Base-by-base conservation (phyloP, 1,284 basidiomycete species). In the Malassezia pachydermatis region DNA sequence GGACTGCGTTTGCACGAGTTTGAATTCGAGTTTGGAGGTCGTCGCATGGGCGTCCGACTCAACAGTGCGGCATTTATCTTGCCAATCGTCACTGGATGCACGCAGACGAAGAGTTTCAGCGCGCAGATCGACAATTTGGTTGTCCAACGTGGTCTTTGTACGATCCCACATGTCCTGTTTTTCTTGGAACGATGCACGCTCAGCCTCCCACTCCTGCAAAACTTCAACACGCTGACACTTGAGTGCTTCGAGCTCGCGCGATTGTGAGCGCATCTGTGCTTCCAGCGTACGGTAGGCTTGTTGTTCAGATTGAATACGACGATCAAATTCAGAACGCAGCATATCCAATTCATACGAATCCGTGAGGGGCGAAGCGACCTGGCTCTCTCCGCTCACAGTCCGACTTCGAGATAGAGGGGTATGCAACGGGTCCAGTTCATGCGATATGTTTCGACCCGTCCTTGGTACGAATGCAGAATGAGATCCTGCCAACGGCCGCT, bases 171-270 rank as follows among this genome's bases (percentile, higher is more conserved):
- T 58, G 1, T 50, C 39, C 33, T 64, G 54, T 16, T 57, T 54
- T 3, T 54, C 16, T 5, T 47, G 48, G 4, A 45, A 38, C 23
- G 51, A 32, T 13, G 56, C 62, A 27, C 63, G 59, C 38, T 51
- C 50, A 20, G 55, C 47, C 14, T 68, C 65, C 65, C 65, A 68
- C 23, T 67, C 60, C 32, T 56, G 41, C 16, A 65, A 41, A 28
- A 65, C 45, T 35, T 64, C 64, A 19, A 61, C 55, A n/a, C 63
- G 46, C 36, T 67, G 60, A 16, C 56, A 52, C 34, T 65, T 57
- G 45, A 62, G 58, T 19, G 57, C 50, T 22, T 68, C 64, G 14
- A 67, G 41, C 38, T 68, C 63, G 24, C 59, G 59, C 41, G 55
- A 56, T 33, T 62, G 61, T 17, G 56, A 55, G 24, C 57, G 53